phyloP scores from a whole-genome alignment of 179 eudicot genomes.

The Amaranthus tricolor region DNA sequence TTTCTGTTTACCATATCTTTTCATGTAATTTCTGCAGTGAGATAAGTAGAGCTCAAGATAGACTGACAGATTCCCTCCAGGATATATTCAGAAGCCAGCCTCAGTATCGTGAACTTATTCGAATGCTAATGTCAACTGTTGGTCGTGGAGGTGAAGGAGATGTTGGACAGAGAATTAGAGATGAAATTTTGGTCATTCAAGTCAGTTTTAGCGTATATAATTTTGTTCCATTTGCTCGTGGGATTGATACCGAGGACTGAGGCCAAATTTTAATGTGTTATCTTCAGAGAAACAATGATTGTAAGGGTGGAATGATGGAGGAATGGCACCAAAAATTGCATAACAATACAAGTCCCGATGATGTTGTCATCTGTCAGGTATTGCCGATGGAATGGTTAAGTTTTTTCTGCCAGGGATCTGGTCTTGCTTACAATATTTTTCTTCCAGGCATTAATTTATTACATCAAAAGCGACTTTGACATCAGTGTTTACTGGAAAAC shows the following conservation, averaged over 20 bases:
- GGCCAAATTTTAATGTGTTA: constrained; percentile 11
- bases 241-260: not conserved
- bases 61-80: constrained; percentile 89
- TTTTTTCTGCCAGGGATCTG: not conserved
- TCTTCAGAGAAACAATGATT: constrained; percentile 83
- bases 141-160: constrained; percentile 99
- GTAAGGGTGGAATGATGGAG: constrained; percentile 98
- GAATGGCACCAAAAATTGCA: constrained; percentile 99
- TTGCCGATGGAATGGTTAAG: constrained; percentile 8
- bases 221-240: constrained; percentile 4
- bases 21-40: constrained; percentile 54
- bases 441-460: constrained; percentile 82
- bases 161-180: constrained; percentile 98
- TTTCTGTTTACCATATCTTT: not conserved
- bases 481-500: constrained; percentile 89
- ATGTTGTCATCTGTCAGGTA: constrained; percentile 97
- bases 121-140: constrained; percentile 91
- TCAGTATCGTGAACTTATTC: constrained; percentile 71
- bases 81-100: constrained; percentile 59
- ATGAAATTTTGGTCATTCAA: constrained; percentile 97
- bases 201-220: constrained; percentile 29
- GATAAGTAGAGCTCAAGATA: constrained; percentile 96
- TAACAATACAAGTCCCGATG: constrained; percentile 99
- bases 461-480: constrained; percentile 85
- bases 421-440: constrained; percentile 13